phyloP scores from a whole-genome alignment of 495 filamentous ascomycete species.

The Aspergillus cristatus region DNA sequence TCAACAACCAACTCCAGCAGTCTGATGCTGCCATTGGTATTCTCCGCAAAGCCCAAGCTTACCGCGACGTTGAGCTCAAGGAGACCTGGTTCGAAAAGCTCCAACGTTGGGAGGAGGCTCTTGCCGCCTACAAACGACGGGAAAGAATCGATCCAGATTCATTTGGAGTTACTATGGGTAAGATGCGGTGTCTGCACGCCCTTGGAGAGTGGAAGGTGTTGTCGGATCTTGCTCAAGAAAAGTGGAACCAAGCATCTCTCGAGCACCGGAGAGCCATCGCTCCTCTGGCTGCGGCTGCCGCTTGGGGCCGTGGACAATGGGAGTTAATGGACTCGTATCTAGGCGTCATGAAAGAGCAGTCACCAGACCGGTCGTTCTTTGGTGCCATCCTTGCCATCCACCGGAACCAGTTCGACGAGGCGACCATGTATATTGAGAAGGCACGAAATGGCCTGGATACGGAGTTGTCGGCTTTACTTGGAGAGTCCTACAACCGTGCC shows the following conservation, averaged over 20 bases:
- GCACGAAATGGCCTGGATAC: constrained; percentile 90
- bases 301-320: constrained; percentile 97
- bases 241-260: constrained; percentile 76
- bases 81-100: constrained; percentile 99
- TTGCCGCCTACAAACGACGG: constrained; percentile 78
- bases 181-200: constrained; percentile 97
- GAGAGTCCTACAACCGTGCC: constrained; percentile 92
- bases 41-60: constrained; percentile 84
- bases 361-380: constrained; percentile 94
- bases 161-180: constrained; percentile 94
- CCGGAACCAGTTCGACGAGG: constrained; percentile 88
- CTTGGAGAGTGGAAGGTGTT: constrained; percentile 95
- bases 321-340: constrained; percentile 96
- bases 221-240: constrained; percentile 78
- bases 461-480: constrained; percentile 86
- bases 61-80: constrained; percentile 86
- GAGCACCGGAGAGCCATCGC: constrained; percentile 85
- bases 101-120: constrained; percentile 96
- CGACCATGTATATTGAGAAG: constrained; percentile 73
- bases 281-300: constrained; percentile 85
- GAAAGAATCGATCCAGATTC: constrained; percentile 61
- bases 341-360: constrained; percentile 82
- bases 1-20: constrained; percentile 97
- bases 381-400: constrained; percentile 90
- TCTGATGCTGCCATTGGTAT: constrained; percentile 97